These are phyloP conservation scores for Malus sieversii DNA, from an alignment of 306 rosid species.

Conservation along the genomic window DNA sequence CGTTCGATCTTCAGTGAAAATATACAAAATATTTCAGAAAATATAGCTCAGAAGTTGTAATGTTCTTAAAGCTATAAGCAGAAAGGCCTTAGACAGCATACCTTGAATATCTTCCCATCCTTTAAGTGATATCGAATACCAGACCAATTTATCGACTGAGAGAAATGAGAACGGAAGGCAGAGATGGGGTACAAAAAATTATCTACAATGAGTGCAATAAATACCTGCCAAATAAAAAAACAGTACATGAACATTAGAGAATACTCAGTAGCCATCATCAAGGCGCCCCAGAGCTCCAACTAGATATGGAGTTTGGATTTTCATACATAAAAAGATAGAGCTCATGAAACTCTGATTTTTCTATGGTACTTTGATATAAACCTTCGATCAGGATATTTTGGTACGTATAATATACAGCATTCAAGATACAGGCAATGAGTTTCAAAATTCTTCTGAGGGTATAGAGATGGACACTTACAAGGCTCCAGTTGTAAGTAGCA, in stretches of 20 bases:
- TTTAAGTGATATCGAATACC: slow-evolving; percentile 79
- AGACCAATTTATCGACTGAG: slow-evolving; percentile 95
- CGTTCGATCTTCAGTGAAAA: slow-evolving; percentile 69
- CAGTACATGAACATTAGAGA: slow-evolving; percentile 17
- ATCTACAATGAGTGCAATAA: slow-evolving; percentile 86
- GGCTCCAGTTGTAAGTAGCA: slow-evolving; percentile 74
- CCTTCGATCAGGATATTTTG: not conserved
- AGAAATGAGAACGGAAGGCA: slow-evolving; percentile 79
- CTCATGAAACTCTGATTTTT: not conserved
- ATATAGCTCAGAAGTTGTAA: not conserved
- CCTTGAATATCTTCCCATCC: slow-evolving; percentile 82
- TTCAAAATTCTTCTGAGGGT: not conserved
- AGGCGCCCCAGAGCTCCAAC: not conserved
- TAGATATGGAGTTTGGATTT: not conserved
- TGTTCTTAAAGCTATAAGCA: not conserved
- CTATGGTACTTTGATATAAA: not conserved
- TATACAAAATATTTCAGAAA: slow-evolving; percentile 1
- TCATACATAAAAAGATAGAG: not conserved
- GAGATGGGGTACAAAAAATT: slow-evolving; percentile 84
- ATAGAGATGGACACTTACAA: slow-evolving; percentile 44
- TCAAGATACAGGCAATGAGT: not conserved
- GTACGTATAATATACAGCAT: not conserved
- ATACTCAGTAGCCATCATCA: slow-evolving; percentile 10
- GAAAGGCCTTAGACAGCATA: slow-evolving; percentile 24
- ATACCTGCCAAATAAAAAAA: slow-evolving; percentile 53